phyloP scores from a whole-genome alignment of 768 basidiomycete species.

The Panus rudis region DNA sequence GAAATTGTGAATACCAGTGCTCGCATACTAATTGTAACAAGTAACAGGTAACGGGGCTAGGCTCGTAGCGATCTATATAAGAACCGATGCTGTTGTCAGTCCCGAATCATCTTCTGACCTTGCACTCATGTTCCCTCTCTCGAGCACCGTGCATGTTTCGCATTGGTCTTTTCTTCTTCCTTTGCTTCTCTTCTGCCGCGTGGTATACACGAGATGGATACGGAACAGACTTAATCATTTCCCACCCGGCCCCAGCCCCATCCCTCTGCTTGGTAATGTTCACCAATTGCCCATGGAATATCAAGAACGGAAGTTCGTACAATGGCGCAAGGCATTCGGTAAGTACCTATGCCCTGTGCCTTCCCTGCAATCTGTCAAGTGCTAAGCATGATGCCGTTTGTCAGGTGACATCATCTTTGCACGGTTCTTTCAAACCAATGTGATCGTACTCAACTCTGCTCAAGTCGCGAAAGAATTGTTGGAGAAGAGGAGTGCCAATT shows the following conservation, averaged over 20 bases:
- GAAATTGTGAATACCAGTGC: too few relatives aligned
- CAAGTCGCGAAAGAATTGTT: conserved; percentile 27
- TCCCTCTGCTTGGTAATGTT: conserved; percentile 26
- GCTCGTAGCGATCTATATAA: too few relatives aligned
- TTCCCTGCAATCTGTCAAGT: conserved; percentile 5
- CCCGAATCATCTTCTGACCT: too few relatives aligned
- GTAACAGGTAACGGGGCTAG: too few relatives aligned
- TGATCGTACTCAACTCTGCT: conserved; percentile 27
- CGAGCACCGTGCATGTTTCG: too few relatives aligned
- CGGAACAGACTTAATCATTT: conserved; percentile 3
- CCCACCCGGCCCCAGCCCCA: conserved; percentile 23
- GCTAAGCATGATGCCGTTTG: background rate
- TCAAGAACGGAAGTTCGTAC: conserved; percentile 18
- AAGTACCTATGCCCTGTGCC: background rate
- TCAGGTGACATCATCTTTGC: conserved; percentile 28
- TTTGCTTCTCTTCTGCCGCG: background rate
- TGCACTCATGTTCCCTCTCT: too few relatives aligned
- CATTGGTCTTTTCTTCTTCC: background rate
- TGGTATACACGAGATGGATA: background rate
- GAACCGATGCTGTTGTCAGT: too few relatives aligned
- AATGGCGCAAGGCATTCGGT: conserved; percentile 26
- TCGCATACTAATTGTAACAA: too few relatives aligned
- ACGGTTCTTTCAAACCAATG: conserved; percentile 20
- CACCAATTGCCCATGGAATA: conserved; percentile 20
- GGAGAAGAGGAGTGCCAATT: conserved; percentile 25